These are phyloP conservation scores for Penstemon eatonii DNA, from an alignment of 257 asterid species.

Conservation along the genomic window DNA sequence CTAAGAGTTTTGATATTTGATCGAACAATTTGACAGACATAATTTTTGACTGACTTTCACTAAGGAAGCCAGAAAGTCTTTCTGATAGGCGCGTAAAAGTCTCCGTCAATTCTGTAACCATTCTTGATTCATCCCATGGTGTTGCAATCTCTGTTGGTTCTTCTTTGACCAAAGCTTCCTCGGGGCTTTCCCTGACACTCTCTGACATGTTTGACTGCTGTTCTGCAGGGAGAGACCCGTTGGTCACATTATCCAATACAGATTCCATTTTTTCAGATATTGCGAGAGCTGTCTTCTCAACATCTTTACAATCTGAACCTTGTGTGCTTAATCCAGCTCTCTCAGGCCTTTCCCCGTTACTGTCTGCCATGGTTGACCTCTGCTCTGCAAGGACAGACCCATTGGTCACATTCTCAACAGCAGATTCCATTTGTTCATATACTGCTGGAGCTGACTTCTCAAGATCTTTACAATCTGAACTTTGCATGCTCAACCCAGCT, in stretches of 20 bases:
- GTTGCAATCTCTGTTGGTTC: conserved; percentile 48
- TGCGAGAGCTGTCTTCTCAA: conserved; percentile 61
- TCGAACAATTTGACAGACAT: conserved; percentile 84
- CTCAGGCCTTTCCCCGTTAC: no score
- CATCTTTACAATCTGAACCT: conserved; percentile 51
- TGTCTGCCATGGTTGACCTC: no score
- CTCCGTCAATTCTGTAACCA: conserved; percentile 69
- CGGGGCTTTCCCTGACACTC: conserved; percentile 40
- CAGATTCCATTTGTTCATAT: no score
- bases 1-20: conserved; percentile 74
- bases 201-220: conserved; percentile 40
- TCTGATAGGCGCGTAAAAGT: conserved; percentile 77
- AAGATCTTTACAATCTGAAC: no score
- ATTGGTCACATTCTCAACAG: no score
- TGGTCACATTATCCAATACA: conserved; percentile 50
- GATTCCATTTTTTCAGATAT: conserved; percentile 65
- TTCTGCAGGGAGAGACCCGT: conserved; percentile 40
- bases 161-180: conserved; percentile 40
- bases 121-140: conserved; percentile 72
- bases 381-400: no score
- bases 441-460: no score
- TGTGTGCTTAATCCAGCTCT: conserved; percentile 17
- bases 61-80: conserved; percentile 88
- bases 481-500: neutral
- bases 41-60: conserved; percentile 72